Evolutionary conservation across 2,329 filamentous ascomycete species (phyloP).

Genomic region (Fusarium sp.): DNA sequence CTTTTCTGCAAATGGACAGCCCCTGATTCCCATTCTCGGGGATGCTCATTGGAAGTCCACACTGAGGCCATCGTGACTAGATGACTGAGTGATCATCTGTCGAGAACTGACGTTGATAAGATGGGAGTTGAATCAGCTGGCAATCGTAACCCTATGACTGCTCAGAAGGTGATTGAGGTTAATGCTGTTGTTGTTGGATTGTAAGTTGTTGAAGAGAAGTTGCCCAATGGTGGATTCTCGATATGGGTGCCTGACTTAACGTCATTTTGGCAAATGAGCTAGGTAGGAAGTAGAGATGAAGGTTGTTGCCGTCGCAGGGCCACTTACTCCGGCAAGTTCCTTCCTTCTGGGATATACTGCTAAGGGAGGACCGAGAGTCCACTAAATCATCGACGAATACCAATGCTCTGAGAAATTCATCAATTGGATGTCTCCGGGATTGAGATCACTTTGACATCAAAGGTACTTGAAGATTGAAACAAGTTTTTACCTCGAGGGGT

Average conservation of each 20-base stretch:
- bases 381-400: neutral
- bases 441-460: neutral
- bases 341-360: slow-evolving; percentile 3
- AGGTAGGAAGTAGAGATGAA: slow-evolving; percentile 11
- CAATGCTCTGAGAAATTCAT: too few species aligned
- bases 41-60: slow-evolving; percentile 23
- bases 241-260: slow-evolving; percentile 28
- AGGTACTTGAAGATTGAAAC: neutral
- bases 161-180: neutral
- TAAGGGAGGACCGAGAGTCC: neutral
- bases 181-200: neutral
- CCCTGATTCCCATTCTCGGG: slow-evolving; percentile 22
- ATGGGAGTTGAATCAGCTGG: slow-evolving; percentile 4
- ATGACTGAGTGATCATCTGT: slow-evolving; percentile 6
- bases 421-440: neutral
- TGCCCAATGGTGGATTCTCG: slow-evolving; percentile 27
- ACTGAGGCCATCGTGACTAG: slow-evolving; percentile 32
- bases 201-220: slow-evolving; percentile 11
- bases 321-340: slow-evolving; percentile 33
- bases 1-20: slow-evolving; percentile 37
- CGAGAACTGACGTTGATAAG: slow-evolving; percentile 3
- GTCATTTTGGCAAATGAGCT: slow-evolving; percentile 15
- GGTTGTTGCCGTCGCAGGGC: slow-evolving; percentile 24
- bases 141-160: neutral
- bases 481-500: slow-evolving; percentile 9